phyloP scores from a whole-genome alignment of 805 yeast genomes.

The Candida patagonica region DNA sequence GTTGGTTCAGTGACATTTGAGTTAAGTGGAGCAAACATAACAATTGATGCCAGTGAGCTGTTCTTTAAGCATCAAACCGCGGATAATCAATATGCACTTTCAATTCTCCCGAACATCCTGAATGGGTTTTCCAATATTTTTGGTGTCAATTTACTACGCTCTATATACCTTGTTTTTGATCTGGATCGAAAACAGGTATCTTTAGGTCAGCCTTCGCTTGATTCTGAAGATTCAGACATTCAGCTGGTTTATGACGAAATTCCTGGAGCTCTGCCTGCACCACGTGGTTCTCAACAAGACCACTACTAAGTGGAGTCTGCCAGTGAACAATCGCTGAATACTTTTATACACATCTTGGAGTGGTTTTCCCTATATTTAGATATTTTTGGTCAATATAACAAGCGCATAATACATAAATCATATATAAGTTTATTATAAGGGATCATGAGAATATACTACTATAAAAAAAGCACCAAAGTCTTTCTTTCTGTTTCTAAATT shows the following conservation, averaged over 20 bases:
- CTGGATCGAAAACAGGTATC: slow-evolving; percentile 48
- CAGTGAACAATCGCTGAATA: no score
- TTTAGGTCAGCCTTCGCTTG: slow-evolving; percentile 38
- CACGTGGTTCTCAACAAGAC: no score
- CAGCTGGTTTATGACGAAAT: slow-evolving; percentile 13
- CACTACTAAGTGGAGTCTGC: no score
- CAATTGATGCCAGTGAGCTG: slow-evolving; percentile 14
- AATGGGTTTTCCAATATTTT: slow-evolving; percentile 28
- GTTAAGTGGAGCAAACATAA: slow-evolving; percentile 20
- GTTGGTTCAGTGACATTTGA: slow-evolving; percentile 10
- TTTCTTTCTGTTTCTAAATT: no score
- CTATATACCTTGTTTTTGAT: slow-evolving; percentile 61
- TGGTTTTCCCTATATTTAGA: no score
- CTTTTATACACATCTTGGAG: no score
- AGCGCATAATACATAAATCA: no score
- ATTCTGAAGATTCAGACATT: slow-evolving; percentile 20
- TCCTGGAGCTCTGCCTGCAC: slow-evolving; percentile 25
- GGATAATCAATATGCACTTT: slow-evolving; percentile 4
- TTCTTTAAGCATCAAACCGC: neutral
- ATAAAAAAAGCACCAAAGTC: no score
- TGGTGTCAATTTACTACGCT: slow-evolving; percentile 57
- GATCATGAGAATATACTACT: no score
- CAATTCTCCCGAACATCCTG: slow-evolving; percentile 6
- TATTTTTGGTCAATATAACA: no score
- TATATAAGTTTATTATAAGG: no score